Conservation (phyloP, 2,329 filamentous ascomycete species). For the Kalaharituber pfeilii region DNA sequence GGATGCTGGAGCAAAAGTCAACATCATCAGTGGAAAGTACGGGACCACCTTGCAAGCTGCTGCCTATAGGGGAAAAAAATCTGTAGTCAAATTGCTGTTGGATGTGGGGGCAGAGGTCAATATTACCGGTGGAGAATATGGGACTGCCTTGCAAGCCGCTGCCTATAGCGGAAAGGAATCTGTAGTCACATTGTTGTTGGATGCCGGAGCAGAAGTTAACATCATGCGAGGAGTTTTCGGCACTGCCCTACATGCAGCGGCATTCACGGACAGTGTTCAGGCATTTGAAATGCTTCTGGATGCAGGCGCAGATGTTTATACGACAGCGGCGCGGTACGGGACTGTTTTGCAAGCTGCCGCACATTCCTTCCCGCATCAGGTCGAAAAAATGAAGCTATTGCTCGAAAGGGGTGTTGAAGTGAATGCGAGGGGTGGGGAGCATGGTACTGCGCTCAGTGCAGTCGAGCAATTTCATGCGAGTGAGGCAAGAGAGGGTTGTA, state of each 20-base stretch:
- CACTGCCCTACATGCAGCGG: slow-evolving; percentile 11
- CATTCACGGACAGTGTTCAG: slow-evolving; percentile 7
- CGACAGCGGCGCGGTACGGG: slow-evolving; percentile 5
- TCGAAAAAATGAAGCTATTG: not conserved
- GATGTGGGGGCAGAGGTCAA: too few relatives aligned
- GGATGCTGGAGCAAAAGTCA: too few relatives aligned
- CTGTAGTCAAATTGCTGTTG: too few relatives aligned
- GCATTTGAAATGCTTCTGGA: slow-evolving; percentile 5
- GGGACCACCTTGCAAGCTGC: too few relatives aligned
- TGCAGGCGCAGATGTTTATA: slow-evolving; percentile 7
- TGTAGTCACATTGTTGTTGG: too few relatives aligned
- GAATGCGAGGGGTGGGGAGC: not conserved
- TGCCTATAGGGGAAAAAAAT: too few relatives aligned
- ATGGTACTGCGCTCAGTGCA: not conserved
- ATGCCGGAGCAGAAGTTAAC: not conserved
- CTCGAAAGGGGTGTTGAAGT: not conserved
- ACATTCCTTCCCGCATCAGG: not conserved
- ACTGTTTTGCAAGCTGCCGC: slow-evolving; percentile 14
- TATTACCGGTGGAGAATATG: too few relatives aligned
- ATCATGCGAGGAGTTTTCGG: not conserved
- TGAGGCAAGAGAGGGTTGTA: too few relatives aligned
- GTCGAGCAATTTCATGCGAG: too few relatives aligned
- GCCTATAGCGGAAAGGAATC: too few relatives aligned
- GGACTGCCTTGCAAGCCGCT: too few relatives aligned
- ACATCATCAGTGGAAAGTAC: too few relatives aligned